Base-by-base conservation (phyloP, 2,329 filamentous ascomycete species). In the Ophiosphaerella korrae region DNA sequence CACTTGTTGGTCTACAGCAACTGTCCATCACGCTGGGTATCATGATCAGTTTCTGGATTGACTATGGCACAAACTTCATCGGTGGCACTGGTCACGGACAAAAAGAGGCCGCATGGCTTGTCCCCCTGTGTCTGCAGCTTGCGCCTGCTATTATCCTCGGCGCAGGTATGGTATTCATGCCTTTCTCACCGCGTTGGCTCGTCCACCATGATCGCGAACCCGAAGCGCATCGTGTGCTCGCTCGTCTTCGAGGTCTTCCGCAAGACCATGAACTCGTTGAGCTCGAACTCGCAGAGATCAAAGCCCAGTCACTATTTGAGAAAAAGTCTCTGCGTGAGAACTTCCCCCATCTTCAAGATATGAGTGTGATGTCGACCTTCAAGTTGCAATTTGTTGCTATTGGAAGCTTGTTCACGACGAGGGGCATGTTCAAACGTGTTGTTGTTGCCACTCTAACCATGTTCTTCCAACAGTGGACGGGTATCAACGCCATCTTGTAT, bases 221-320 rank as follows among this genome's bases (percentile, higher is more conserved):
- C 0, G 88, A 92, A 67, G 87, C 86, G 0, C 82, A 83, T 13
- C 70, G 70, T 11, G 83, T 86, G 1, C 78, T 93, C 1, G 83
- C 87, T 1, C 77, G 68, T 36, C 82, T 93, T 3, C 84, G 89
- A 18, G 80, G 78, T 4, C 79, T 90, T 0, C 68, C 82, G 0
- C 67, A 76, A n/a, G 81, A 88, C 53, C 81, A 90, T 64, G 84
- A 89, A 48, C 80, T 89, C 0, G 82, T 92, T 32, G 82, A 88
- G 57, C 79, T 90, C 2, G 89, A 92, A 64, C 90, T 88, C 66
- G 81, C 90, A 9, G 89, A 92, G 68, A 92, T 93, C 74, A 89
- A 89, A 70, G 88, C 89, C 0, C 87, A 90, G 70, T 86, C 84
- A 0, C 72, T 88, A 5, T 93, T 92, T 57, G 88, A 92, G 73